Conservation (phyloP, 371 early-diverging fungal genomes). For the Ordospora colligata region DNA sequence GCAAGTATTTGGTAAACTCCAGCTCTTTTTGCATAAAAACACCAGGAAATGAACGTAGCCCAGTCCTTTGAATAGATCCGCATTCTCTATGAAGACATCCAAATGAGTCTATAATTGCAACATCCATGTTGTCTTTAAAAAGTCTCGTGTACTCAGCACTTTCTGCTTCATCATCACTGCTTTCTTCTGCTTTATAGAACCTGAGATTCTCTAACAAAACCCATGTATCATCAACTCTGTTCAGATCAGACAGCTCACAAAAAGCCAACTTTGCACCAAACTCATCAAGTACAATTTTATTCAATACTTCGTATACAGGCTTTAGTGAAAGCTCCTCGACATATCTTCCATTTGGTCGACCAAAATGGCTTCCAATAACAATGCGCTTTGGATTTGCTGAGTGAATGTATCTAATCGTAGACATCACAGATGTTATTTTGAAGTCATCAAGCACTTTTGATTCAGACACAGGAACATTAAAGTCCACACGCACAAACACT, state of each 20-base stretch:
- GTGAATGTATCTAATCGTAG: conserved; percentile 75
- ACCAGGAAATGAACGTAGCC: conserved; percentile 72
- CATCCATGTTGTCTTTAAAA: conserved; percentile 82
- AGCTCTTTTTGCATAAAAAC: conserved; percentile 96
- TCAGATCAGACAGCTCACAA: conserved; percentile 3
- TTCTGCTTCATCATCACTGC: conserved; percentile 58
- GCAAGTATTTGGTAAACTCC: conserved; percentile 62
- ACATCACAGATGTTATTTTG: conserved; percentile 83
- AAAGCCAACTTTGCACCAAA: background rate
- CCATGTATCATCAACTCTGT: background rate
- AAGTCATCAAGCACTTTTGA: conserved; percentile 64
- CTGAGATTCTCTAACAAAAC: conserved; percentile 91
- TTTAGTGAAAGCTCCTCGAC: background rate
- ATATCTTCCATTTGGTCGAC: conserved; percentile 77
- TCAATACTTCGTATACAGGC: conserved; percentile 64
- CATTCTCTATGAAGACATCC: conserved; percentile 90
- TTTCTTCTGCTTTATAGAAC: conserved; percentile 93
- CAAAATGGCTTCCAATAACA: conserved; percentile 90
- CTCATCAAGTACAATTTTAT: background rate
- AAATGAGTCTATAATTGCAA: conserved; percentile 94
- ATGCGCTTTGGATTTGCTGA: conserved; percentile 53
- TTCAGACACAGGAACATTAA: conserved; percentile 95
- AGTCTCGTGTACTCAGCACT: conserved; percentile 65
- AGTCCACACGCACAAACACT: conserved; percentile 71
- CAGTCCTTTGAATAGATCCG: conserved; percentile 80